Conservation (phyloP, 2,329 filamentous ascomycete genomes). For the Paraphoma sp. region DNA sequence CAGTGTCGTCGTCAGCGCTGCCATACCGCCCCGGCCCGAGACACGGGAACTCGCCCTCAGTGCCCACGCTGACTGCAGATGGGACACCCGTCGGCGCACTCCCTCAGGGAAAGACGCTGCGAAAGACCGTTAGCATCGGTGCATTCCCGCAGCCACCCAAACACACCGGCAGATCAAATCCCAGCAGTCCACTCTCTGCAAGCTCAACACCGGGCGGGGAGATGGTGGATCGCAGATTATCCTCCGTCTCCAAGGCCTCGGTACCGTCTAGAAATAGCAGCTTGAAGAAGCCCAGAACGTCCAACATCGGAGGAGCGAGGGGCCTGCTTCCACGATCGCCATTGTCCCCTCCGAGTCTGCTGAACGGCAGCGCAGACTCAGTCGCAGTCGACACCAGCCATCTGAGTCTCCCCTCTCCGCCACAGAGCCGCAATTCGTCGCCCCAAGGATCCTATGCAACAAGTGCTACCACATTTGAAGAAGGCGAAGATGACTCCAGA, state of each 20-base stretch:
- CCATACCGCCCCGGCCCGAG: constrained; percentile 34
- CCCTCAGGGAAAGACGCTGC: constrained; percentile 68
- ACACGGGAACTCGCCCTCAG: constrained; percentile 43
- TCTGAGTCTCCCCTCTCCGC: constrained; percentile 79
- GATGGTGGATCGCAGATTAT: constrained; percentile 41
- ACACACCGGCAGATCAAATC: constrained; percentile 58
- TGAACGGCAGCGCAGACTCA: constrained; percentile 80
- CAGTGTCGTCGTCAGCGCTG: constrained; percentile 43
- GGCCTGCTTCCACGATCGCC: constrained; percentile 46
- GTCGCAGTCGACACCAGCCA: constrained; percentile 72
- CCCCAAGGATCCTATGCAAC: constrained; percentile 92
- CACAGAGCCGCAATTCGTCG: constrained; percentile 89
- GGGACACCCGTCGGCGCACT: constrained; percentile 45
- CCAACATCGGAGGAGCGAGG: constrained; percentile 38
- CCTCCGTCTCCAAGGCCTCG: constrained; percentile 32
- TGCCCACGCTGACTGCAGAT: constrained; percentile 57
- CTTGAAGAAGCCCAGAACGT: constrained; percentile 58
- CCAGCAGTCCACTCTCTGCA: constrained; percentile 58
- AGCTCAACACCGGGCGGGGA: constrained; percentile 54
- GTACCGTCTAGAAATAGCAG: constrained; percentile 40
- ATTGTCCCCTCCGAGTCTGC: constrained; percentile 70
- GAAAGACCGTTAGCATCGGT: constrained; percentile 92
- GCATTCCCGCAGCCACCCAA: constrained; percentile 90
- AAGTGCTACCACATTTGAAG: constrained; percentile 85
- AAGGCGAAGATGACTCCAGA: constrained; percentile 68